These are phyloP conservation scores for Cystofilobasidium bisporidii DNA, from an alignment of 768 basidiomycete species.

Conservation along the genomic window DNA sequence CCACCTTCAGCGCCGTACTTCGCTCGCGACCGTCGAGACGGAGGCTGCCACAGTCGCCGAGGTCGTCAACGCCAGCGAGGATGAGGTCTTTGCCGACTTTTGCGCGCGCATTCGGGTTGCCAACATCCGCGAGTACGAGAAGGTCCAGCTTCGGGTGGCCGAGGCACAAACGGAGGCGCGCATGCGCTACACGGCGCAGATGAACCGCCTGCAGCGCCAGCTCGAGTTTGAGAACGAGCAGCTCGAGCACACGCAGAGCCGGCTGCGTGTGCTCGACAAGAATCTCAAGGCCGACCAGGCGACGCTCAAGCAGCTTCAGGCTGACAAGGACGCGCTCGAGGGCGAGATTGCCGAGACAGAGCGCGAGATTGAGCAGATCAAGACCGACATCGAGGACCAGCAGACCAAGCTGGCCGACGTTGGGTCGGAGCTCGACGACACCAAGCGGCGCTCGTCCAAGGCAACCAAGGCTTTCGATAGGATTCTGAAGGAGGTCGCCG, in stretches of 20 bases:
- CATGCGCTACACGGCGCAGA: conserved; percentile 72
- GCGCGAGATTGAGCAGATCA: conserved; percentile 40
- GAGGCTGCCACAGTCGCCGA: conserved; percentile 51
- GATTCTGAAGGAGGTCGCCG: conserved; percentile 78
- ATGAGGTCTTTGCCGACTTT: conserved; percentile 64
- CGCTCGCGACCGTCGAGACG: conserved; percentile 48
- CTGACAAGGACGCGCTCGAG: conserved; percentile 44
- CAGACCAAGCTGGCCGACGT: conserved; percentile 46
- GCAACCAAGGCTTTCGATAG: conserved; percentile 71
- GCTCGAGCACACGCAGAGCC: conserved; percentile 54
- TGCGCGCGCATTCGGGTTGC: conserved; percentile 66
- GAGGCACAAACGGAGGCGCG: conserved; percentile 79
- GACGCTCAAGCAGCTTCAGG: conserved; percentile 50
- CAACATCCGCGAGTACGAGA: conserved; percentile 87
- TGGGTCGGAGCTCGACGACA: conserved; percentile 45
- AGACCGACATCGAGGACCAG: conserved; percentile 50
- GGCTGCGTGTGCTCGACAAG: conserved; percentile 51
- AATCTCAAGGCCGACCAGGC: conserved; percentile 49
- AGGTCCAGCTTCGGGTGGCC: conserved; percentile 75
- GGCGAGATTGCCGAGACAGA: conserved; percentile 17
- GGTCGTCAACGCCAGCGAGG: conserved; percentile 67
- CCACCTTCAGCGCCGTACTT: background rate
- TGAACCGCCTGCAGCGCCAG: conserved; percentile 77
- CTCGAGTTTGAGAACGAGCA: conserved; percentile 73
- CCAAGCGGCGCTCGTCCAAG: conserved; percentile 40